These are phyloP conservation scores for Alternaria panax DNA, from an alignment of 2,329 filamentous ascomycete genomes.

Conservation along the genomic window DNA sequence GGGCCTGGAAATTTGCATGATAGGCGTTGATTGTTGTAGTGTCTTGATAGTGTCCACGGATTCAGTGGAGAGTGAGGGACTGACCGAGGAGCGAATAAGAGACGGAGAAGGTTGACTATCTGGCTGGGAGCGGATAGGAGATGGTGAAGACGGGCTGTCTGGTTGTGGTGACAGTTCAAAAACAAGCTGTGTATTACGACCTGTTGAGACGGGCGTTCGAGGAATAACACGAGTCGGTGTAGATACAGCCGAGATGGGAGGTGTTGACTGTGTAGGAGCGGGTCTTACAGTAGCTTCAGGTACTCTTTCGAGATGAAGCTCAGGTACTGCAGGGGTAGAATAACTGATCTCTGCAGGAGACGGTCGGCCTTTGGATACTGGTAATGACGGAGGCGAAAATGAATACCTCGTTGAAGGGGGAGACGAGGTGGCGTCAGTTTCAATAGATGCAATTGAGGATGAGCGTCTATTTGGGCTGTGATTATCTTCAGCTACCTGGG, in stretches of 20 bases:
- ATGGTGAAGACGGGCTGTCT: background rate
- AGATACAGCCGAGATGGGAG: background rate
- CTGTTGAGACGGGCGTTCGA: background rate
- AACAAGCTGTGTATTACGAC: background rate
- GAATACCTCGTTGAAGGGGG: background rate
- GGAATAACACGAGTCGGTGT: background rate
- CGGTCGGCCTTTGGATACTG: conserved; percentile 4
- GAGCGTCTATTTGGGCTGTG: conserved; percentile 11
- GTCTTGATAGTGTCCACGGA: conserved; percentile 13
- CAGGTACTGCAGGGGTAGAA: background rate
- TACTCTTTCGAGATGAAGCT: background rate
- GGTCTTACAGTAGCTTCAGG: conserved; percentile 1
- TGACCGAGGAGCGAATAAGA: conserved; percentile 7
- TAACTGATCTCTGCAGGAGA: conserved; percentile 10
- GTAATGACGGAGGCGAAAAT: conserved; percentile 3
- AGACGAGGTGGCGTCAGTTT: conserved; percentile 4
- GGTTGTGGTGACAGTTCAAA: background rate
- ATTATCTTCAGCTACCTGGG: conserved; percentile 14
- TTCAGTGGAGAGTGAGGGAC: conserved; percentile 9
- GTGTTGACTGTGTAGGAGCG: background rate
- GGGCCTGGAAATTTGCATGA: conserved; percentile 15
- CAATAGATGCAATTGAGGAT: conserved; percentile 16
- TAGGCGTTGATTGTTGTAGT: conserved; percentile 3
- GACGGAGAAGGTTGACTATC: background rate
- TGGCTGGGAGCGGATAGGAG: background rate